Evolutionary conservation across 106 monocot genomes (phyloP).

Genomic region (Apostasia shenzhenica): DNA sequence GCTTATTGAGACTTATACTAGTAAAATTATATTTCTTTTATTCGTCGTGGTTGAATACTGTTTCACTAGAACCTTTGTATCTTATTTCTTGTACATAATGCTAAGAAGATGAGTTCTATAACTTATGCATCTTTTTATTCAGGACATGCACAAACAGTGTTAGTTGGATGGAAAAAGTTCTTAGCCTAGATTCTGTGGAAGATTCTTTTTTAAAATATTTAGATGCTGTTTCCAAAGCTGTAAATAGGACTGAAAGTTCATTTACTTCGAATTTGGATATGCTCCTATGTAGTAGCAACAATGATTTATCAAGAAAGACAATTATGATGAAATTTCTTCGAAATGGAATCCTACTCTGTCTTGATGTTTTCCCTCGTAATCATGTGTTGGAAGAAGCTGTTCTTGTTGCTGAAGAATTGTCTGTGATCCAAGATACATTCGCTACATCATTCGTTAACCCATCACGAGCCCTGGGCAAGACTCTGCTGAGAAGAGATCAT

Average conservation of each 20-base stretch:
- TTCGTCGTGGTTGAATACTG: too few relatives aligned
- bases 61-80: too few relatives aligned
- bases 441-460: conserved; percentile 32
- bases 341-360: conserved; percentile 59
- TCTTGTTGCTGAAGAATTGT: conserved; percentile 54
- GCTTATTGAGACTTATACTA: too few relatives aligned
- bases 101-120: neutral
- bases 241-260: conserved; percentile 12
- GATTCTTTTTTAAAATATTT: conserved; percentile 44
- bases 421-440: conserved; percentile 16
- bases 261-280: conserved; percentile 15
- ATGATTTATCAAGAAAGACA: conserved; percentile 23
- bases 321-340: conserved; percentile 53
- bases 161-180: conserved; percentile 69
- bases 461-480: conserved; percentile 71
- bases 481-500: conserved; percentile 74
- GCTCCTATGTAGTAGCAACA: conserved; percentile 19
- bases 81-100: too few relatives aligned
- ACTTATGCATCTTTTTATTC: conserved; percentile 1
- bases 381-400: conserved; percentile 73
- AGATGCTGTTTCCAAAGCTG: conserved; percentile 14
- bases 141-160: conserved; percentile 80
- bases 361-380: conserved; percentile 74
- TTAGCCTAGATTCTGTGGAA: conserved; percentile 58
- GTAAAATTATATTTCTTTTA: too few relatives aligned